A percentile compares a stretch with the other conserved stretches of the same genome.
phyloP scores from a whole-genome alignment of 202 grass and related monocot genomes.

The Cymbopogon flexuosus region DNA sequence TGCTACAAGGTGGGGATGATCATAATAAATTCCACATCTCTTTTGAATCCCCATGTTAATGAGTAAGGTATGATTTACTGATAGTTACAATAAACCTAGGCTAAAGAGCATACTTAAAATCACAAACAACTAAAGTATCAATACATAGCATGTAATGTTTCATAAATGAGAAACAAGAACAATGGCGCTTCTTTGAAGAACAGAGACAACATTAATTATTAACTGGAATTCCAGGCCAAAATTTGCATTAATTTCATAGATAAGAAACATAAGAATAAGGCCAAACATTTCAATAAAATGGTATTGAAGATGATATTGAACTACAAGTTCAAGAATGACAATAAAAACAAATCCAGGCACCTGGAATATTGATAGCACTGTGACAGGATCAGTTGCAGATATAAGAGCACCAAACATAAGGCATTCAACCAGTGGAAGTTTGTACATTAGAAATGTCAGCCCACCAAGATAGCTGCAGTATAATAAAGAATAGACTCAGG shows the following conservation, averaged over 20 bases:
- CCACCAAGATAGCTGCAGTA: slow-evolving; percentile 83
- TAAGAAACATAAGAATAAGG: neutral
- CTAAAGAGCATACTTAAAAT: neutral
- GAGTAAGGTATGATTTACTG: neutral
- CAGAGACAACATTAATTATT: neutral
- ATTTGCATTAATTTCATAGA: neutral
- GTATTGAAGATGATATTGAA: neutral
- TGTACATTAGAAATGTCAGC: slow-evolving; percentile 95
- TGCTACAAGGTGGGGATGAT: neutral
- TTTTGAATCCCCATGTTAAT: neutral
- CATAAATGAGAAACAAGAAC: slow-evolving; percentile 7
- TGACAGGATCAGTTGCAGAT: slow-evolving; percentile 98
- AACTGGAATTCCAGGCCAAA: neutral
- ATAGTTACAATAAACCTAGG: neutral
- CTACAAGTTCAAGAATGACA: slow-evolving; percentile 12
- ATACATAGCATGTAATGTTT: slow-evolving; percentile 3
- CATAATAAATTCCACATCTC: neutral
- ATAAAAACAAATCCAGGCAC: slow-evolving; percentile 41
- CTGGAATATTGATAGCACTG: slow-evolving; percentile 98
- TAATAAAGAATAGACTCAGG: slow-evolving; percentile 15
- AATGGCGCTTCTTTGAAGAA: neutral
- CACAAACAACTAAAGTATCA: neutral
- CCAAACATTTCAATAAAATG: slow-evolving; percentile 4
- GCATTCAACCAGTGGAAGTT: slow-evolving; percentile 85
- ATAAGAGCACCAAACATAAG: slow-evolving; percentile 98